Evolutionary conservation across 2,329 filamentous ascomycete species (phyloP), one percentile per base, ranked within the genome.

Genomic region (Aphanocladium album): DNA sequence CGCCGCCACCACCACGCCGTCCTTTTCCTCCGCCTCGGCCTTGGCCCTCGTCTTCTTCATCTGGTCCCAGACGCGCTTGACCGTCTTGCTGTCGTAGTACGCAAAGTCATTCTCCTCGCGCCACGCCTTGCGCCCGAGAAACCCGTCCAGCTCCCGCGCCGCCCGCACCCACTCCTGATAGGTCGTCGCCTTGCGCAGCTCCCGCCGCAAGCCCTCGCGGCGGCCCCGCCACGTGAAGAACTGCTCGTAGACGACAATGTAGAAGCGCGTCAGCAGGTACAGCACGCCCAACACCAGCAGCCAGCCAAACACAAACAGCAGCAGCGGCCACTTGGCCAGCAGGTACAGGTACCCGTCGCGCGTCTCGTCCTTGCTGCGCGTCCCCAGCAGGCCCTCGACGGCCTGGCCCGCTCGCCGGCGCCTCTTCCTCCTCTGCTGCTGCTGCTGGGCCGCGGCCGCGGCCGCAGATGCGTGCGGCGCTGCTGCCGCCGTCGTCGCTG

Each of bases 181-280:
- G 62, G 82, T 89, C 7, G 80, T 84, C 49, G 92, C 88, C 9
- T 80, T 79, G 60, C 89, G 87, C 73, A 99, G 80, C 53, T 85
- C 86, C 59, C 83, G 80, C 41, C 93, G 81, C 45, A 98, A 76
- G 46, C 74, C 79, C 72, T 96, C 84, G 55, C 93, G 82, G 68
- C 82, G 83, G 5, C 95, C 95, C 45, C 91, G 83, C 93, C 95
- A 98, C 25, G 92, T 89, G 60, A 97, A 81, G 70, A 89, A 90
- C 68, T 96, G 90, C 74, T 99, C 95, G 76, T 98, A 99, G 1
- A 90, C 76, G 76, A 88, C 92, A 66, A 99, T 95, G 76, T 99
- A 99, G 63, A 93, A 76, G 45, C 95, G 82, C 9, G 92, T 97
- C 56, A 89, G 77, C 33, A 95, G 77, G 73, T 99, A 99, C 17